Evolutionary conservation across 805 yeast genomes (phyloP).

Genomic region (Yarrowia yakushimensis): DNA sequence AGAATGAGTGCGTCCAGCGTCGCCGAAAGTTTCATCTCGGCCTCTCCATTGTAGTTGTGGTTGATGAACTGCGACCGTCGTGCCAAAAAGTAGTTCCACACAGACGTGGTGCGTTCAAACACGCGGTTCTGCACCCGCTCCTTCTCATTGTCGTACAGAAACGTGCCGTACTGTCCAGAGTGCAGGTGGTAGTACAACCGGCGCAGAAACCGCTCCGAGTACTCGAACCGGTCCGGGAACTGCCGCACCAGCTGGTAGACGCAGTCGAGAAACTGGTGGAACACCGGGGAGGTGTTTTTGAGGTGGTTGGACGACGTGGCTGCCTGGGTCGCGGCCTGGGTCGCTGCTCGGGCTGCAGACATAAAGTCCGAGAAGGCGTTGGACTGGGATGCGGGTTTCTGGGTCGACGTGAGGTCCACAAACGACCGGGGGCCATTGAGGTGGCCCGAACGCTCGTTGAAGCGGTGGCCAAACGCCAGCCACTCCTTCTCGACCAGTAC

Average conservation of each 20-base stretch:
- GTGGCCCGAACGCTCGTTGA: constrained; percentile 78
- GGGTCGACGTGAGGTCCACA: background rate
- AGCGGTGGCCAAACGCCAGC: constrained; percentile 91
- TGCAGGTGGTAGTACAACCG: constrained; percentile 81
- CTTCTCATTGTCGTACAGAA: constrained; percentile 68
- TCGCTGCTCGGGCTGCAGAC: constrained; percentile 23
- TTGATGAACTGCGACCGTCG: constrained; percentile 67
- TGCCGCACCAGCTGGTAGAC: constrained; percentile 75
- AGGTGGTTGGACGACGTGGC: constrained; percentile 50
- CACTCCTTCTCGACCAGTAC: constrained; percentile 88
- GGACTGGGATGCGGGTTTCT: constrained; percentile 1
- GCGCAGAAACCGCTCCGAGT: constrained; percentile 81
- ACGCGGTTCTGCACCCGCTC: constrained; percentile 51
- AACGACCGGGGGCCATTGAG: constrained; percentile 37
- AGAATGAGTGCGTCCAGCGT: constrained; percentile 44
- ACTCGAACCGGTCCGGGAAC: constrained; percentile 72
- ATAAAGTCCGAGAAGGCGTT: constrained; percentile 17
- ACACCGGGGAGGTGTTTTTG: constrained; percentile 79
- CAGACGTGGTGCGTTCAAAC: constrained; percentile 59
- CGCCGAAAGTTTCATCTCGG: constrained; percentile 34
- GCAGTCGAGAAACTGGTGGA: constrained; percentile 90
- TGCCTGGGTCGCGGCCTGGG: constrained; percentile 40
- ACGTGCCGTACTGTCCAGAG: constrained; percentile 94
- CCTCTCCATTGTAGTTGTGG: constrained; percentile 40
- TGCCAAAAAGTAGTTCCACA: constrained; percentile 90